Conservation (phyloP, 1,284 basidiomycete genomes). For the Hortiboletus rubellus region DNA sequence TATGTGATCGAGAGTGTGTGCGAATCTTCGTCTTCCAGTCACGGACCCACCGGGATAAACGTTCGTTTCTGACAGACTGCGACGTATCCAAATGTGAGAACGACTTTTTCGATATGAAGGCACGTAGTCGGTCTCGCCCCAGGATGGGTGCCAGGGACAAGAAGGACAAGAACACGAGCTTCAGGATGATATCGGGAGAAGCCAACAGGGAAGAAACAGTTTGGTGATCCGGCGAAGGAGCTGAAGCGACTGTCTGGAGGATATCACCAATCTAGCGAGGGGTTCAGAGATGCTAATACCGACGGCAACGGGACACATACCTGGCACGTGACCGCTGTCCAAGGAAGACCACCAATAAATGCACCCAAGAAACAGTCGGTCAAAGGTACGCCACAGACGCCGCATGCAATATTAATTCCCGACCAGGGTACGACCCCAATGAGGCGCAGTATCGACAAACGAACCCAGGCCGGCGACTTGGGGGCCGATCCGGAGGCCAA, state of each 20-base stretch:
- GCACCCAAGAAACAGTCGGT: conserved; percentile 75
- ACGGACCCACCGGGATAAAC: conserved; percentile 53
- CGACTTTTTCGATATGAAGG: conserved; percentile 49
- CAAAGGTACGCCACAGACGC: conserved; percentile 79
- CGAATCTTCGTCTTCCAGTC: conserved; percentile 57
- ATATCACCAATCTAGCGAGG: conserved; percentile 72
- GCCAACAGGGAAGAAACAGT: conserved; percentile 71
- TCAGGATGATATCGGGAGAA: conserved; percentile 69
- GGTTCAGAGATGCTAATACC: conserved; percentile 9
- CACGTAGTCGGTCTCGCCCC: conserved; percentile 60
- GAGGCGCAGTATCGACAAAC: conserved; percentile 80
- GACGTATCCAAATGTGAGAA: conserved; percentile 24
- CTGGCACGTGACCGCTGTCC: conserved; percentile 86
- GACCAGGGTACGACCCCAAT: conserved; percentile 93
- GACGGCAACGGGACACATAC: conserved; percentile 39
- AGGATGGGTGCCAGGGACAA: conserved; percentile 78
- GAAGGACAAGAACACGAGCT: conserved; percentile 71
- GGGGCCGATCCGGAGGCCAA: conserved; percentile 35
- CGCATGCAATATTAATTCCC: conserved; percentile 92
- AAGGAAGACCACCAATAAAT: conserved; percentile 79
- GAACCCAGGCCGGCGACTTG: conserved; percentile 75
- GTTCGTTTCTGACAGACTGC: conserved; percentile 36
- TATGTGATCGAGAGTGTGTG: conserved; percentile 45
- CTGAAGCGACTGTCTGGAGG: conserved; percentile 71
- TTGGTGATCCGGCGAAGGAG: conserved; percentile 63